Evolutionary conservation across 345 rosid genomes (phyloP).

Genomic region (Anastatica hierochuntica): DNA sequence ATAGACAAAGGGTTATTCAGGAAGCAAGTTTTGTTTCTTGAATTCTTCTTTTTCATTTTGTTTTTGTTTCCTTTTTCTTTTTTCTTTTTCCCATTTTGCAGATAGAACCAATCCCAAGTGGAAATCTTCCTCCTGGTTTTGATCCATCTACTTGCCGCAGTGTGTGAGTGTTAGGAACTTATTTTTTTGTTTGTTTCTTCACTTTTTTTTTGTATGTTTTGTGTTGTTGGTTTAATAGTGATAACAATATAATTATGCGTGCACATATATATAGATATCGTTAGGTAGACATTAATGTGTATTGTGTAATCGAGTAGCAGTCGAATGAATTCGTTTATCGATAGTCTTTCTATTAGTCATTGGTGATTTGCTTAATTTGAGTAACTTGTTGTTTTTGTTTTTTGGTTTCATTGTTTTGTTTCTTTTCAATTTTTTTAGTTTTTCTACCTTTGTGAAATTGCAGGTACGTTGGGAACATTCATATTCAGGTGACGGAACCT

Average conservation of each 20-base stretch:
- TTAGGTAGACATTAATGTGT: too few species aligned
- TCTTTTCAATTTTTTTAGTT: neutral
- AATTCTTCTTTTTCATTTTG: too few species aligned
- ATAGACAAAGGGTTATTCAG: too few species aligned
- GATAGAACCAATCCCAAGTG: conserved; percentile 91
- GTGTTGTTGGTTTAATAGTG: too few species aligned
- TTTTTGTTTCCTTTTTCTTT: too few species aligned
- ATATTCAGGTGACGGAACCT: conserved; percentile 83
- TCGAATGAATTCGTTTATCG: neutral
- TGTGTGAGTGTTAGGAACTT: conserved; percentile 98
- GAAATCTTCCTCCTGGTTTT: conserved; percentile 97
- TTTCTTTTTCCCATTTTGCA: conserved; percentile 28
- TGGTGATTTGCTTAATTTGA: neutral
- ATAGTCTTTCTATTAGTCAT: neutral
- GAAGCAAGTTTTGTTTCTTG: too few species aligned
- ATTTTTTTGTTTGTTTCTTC: too few species aligned
- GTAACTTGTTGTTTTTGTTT: neutral
- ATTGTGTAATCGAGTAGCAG: too few species aligned
- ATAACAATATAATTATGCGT: too few species aligned
- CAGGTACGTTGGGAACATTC: conserved; percentile 95
- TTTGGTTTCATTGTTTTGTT: too few species aligned
- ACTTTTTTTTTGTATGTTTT: too few species aligned
- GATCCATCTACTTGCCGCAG: conserved; percentile 96
- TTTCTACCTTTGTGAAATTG: conserved; percentile 15
- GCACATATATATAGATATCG: too few species aligned